Base-by-base conservation (phyloP, 2,329 filamentous ascomycete species). In the Dactylellina sp. region DNA sequence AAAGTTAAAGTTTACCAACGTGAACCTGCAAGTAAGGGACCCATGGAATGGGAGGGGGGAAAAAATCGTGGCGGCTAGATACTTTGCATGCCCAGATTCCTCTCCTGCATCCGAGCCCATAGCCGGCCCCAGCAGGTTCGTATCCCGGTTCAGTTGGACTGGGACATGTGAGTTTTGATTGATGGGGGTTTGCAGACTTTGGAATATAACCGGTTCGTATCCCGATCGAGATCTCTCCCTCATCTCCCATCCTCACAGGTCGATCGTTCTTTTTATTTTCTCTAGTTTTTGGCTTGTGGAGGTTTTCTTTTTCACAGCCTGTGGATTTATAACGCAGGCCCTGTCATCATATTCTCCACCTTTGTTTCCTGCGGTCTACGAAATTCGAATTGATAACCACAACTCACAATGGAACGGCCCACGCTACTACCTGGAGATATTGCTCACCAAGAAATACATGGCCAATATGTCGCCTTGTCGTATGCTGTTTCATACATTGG, bases 401-500 rank as follows among this genome's bases (percentile, higher is more conserved):
- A n/a, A 55, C 25, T 46, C 14, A 32, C 2, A 5, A 75, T 64
- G 57, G 59, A 68, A 22, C 32, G 37, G 22, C 55, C 61, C 18
- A 59, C 49, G 7, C 12, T 75, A 18, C 25, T 60, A n/a, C 56
- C 71, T 35, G 71, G 71, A 18, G 71, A 70, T 24, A 59, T 75
- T n/a, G 71, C 71, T 44, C 63, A 68, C 50, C 71, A 75, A 47
- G 28, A 63, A 35, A 68, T 75, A 5, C 83, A 84, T 75, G 81
- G 84, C 2, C 87, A 87, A 40, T 89, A 91, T 77, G 85, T 94
- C 11, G 84, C 89, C 22, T 84, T 92, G 7, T 89, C 88, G 0
- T 90, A 87, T 77, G 81, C 90, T 46, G 84, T 89, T 76, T 95
- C 92, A 79, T 87, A 91, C 75, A 83, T 91, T 76, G 93, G 93